Base-by-base conservation (phyloP, 2,329 filamentous ascomycete species). In the Ophiostoma tasmaniense region DNA sequence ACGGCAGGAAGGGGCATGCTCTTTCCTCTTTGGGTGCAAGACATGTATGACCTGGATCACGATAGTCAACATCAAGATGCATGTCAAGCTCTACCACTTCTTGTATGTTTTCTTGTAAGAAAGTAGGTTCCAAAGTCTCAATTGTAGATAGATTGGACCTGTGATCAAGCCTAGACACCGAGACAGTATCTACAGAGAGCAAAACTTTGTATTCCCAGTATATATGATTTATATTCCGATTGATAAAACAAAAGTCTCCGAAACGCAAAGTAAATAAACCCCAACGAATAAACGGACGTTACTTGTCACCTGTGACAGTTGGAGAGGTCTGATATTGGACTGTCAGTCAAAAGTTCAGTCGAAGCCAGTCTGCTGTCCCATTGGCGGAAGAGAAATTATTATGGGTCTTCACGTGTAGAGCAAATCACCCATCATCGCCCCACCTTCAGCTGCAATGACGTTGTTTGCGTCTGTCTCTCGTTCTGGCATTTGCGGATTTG, bases 391-490 rank as follows among this genome's bases (percentile, higher is more conserved):
- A 17, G 25, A 20, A 14, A 11, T 55, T 14, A 55, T 13, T 50
- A 28, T 55, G 50, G 50, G 22, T 14, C 50, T 8, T 25, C n/a
- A 55, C 50, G n/a, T 52, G 45, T 55, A 14, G 17, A 25, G n/a
- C 22, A 3, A 55, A 17, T 14, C 50, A 33, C 33, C 33, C 33
- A 33, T 8, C 33, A 25, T 55, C 10, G 50, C 61, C 61, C 30
- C 20, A 20, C 61, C 20, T 62, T 62, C 59, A 62, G 59, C 59
- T 62, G 61, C 61, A 37, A 64, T 64, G 61, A 64, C 61, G 61
- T 64, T 64, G 59, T 62, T 62, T 62, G 17, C 59, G 28, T 33
- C 28, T 45, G 42, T 45, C 42, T 45, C 42, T 20, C 42, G 14
- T 37, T 62, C 14, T 30, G 17, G 20, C 61, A 64, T 64, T 64